Conservation (phyloP, 148 eudicot genomes). For the Persicaria tinctoria region DNA sequence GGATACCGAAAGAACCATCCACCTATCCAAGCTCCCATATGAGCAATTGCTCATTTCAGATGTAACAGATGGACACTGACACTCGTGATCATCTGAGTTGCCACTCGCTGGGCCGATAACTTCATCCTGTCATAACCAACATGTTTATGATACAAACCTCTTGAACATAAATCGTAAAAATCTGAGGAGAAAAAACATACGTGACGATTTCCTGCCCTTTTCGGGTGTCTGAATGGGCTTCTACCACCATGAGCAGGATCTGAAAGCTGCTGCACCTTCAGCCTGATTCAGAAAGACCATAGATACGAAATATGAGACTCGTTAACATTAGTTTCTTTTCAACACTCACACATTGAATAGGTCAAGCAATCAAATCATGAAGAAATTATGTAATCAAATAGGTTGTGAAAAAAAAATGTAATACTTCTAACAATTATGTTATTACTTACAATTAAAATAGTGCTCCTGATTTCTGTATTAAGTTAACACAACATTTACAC, state of each 20-base stretch:
- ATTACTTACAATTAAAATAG: neutral
- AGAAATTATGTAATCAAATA: neutral
- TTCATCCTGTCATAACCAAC: neutral
- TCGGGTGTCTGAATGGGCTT: slow-evolving; percentile 70
- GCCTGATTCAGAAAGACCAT: slow-evolving; percentile 30
- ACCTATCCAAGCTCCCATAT: slow-evolving; percentile 62
- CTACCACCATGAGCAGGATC: slow-evolving; percentile 72
- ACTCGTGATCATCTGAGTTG: slow-evolving; percentile 37
- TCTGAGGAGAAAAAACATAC: slow-evolving; percentile 21
- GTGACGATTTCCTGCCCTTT: slow-evolving; percentile 39
- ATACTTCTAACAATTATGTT: neutral
- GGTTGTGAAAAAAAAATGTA: neutral
- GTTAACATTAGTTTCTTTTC: neutral
- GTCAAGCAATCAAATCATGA: neutral
- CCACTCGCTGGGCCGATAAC: slow-evolving; percentile 14
- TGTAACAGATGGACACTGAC: slow-evolving; percentile 43
- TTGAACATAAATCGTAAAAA: neutral
- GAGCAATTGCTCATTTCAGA: slow-evolving; percentile 52
- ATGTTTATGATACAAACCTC: neutral
- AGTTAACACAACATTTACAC: neutral
- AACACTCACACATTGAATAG: neutral
- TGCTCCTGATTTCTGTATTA: neutral
- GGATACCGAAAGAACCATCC: slow-evolving; percentile 74
- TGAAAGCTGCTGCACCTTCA: slow-evolving; percentile 75
- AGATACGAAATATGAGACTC: neutral